Evolutionary conservation across 495 filamentous ascomycete genomes (phyloP), one percentile per base, ranked within the genome.

Genomic region (Aspergillus wentii): DNA sequence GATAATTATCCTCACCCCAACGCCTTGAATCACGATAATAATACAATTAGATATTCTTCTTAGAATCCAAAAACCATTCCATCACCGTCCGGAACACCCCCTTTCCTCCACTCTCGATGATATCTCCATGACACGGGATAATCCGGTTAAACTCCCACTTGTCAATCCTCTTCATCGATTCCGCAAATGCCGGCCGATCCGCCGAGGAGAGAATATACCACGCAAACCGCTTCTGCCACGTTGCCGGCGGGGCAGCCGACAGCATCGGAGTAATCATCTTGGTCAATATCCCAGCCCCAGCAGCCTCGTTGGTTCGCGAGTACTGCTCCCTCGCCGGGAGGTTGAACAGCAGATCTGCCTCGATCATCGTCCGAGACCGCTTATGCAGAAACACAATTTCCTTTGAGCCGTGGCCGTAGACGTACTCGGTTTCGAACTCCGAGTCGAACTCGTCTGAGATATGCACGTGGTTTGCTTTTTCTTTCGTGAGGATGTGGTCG

Each of bases 61-160:
- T 62, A 16, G 67, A 70, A 40, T 78, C 59, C 61, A 94, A 54
- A 62, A 90, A 84, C 90, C 89, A 96, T 47, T 76, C 80, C 66
- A 95, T 86, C 8, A 94, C 74, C 61, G 85, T 86, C 59, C 75
- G 64, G 43, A 88, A 98, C 21, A 92, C 66, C 7, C 68, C 79
- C 66, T 88, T 92, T 19, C 75, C 88, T 25, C 75, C 75, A 14
- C 63, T 79, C 58, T 89, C 83, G 43, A 96, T 81, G 19, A 85
- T 80, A 71, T 98, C 92, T 7, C 92, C 92, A 69, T 98, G 92
- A 56, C 90, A 96, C 1, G 89, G 88, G 52, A 97, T 79, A 43
- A 98, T 73, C 14, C 78, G 83, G 44, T 89, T 81, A 51, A 95
- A 90, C 43, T 91, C 85, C 91, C 91, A 98, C 27, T 51, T 53